phyloP scores from a whole-genome alignment of 1,139 yeast species.

The Candida albicans region DNA sequence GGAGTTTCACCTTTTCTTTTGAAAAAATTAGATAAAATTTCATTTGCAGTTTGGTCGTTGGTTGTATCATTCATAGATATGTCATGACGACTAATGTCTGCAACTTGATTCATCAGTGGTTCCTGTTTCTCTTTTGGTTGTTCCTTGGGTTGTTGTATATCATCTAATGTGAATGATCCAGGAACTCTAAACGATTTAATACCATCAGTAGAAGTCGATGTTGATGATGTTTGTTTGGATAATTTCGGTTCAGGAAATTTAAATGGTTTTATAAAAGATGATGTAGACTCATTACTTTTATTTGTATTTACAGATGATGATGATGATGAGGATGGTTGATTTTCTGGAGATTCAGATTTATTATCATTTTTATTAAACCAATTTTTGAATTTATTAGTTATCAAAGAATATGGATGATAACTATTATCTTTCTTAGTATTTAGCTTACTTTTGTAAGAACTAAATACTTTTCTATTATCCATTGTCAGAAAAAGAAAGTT shows the following conservation, averaged over 20 bases:
- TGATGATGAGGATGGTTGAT: too few species aligned
- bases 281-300: constrained; percentile 1
- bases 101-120: background rate
- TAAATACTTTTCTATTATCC: constrained; percentile 45
- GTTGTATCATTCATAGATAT: constrained; percentile 1
- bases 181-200: constrained; percentile 9
- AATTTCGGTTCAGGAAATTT: constrained; percentile 6
- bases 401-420: constrained; percentile 16
- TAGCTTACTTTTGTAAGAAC: constrained; percentile 28
- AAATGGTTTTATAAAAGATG: constrained; percentile 7
- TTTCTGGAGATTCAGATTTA: background rate
- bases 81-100: background rate
- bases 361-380: constrained; percentile 17
- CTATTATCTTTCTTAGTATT: constrained; percentile 14
- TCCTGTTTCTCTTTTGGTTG: background rate
- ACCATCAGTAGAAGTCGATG: background rate
- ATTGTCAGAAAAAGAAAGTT: constrained; percentile 16
- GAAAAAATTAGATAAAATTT: constrained; percentile 70
- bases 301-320: constrained; percentile 4
- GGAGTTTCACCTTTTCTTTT: constrained; percentile 73
- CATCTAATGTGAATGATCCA: constrained; percentile 9
- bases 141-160: background rate
- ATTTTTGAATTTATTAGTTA: constrained; percentile 35
- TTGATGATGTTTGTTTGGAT: background rate
- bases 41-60: constrained; percentile 38